Percentiles rank a stretch among this genome's conserved stretches.
phyloP scores from a whole-genome alignment of 1,284 basidiomycete genomes.

The Cutaneotrichosporon curvatum region DNA sequence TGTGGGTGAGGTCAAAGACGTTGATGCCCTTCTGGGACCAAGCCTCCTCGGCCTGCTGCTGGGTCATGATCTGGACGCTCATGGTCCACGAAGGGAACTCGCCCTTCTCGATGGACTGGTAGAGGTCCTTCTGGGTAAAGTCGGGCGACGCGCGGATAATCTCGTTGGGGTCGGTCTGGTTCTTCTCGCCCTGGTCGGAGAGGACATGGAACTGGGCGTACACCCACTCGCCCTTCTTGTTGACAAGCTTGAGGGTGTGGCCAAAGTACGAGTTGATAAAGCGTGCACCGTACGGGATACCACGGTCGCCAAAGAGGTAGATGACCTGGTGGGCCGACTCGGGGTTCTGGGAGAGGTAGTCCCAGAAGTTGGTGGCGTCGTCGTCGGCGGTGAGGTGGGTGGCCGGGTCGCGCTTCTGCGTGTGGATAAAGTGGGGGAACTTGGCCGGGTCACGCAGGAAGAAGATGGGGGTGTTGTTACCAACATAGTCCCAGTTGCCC shows the following conservation, averaged over 20 bases:
- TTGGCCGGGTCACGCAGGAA: slow-evolving; percentile 35
- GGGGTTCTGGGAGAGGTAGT: slow-evolving; percentile 85
- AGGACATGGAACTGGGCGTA: slow-evolving; percentile 78
- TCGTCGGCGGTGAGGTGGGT: slow-evolving; percentile 47
- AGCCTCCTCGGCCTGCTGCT: slow-evolving; percentile 77
- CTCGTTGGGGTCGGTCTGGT: slow-evolving; percentile 42
- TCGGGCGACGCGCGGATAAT: slow-evolving; percentile 59
- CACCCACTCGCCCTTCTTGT: slow-evolving; percentile 71
- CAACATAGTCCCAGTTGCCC: slow-evolving; percentile 83
- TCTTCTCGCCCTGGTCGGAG: slow-evolving; percentile 69
- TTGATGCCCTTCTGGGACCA: slow-evolving; percentile 48
- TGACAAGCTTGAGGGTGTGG: slow-evolving; percentile 83
- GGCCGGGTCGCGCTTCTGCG: slow-evolving; percentile 62
- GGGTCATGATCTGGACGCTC: slow-evolving; percentile 73
- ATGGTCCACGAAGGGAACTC: slow-evolving; percentile 50
- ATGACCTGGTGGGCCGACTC: slow-evolving; percentile 86
- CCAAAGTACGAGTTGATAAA: slow-evolving; percentile 84
- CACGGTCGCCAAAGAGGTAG: slow-evolving; percentile 52
- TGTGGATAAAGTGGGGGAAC: slow-evolving; percentile 76
- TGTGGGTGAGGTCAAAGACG: slow-evolving; percentile 76
- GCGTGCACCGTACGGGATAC: slow-evolving; percentile 67
- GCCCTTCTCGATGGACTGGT: slow-evolving; percentile 66
- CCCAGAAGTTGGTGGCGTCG: slow-evolving; percentile 54
- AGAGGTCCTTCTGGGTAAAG: slow-evolving; percentile 67
- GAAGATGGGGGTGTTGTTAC: slow-evolving; percentile 78